Base-by-base conservation (phyloP, 768 basidiomycete species). In the Chalciporus pseudorubinellus region DNA sequence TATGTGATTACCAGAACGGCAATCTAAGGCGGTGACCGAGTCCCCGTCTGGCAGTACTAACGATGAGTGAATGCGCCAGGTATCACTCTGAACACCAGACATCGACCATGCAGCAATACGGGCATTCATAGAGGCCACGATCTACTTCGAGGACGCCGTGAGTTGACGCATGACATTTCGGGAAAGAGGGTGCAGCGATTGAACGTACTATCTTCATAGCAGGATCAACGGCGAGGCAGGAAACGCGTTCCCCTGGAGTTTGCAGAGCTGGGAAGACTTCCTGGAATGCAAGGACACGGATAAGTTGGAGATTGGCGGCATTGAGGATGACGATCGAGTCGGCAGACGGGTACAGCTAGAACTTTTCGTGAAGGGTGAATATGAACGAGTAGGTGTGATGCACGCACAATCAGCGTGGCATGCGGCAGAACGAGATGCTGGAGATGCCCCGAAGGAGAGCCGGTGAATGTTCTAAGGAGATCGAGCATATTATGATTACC, bases 31-130 rank as follows among this genome's bases (percentile, higher is more conserved):
- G 5, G 82, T 84, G 20, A 92, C 75, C 6, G 62, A 49, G 45
- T 79, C 74, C 20, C 69, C 73, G 40, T 80, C 76, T 1, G 83
- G 78, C 39, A 90, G 77, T n/a, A 78, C 60, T 5, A 93, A 76
- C 18, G 89, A 87, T 3, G 92, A 92, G 64, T 94, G 92, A 8
- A 93, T 79, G 29, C 84, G 78, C 89, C 89, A 93, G 7, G 75
- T 74, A 59, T 82, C 77, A 33, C 79, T 72, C 53, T 81, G 77
- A 14, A 78, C 75, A 34, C 79, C 84, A 20, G 87, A 88, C 41
- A 88, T 76, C n/a, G 78, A 79, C 91, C 91, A 94, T 33, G 82
- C 82, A 44, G 87, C 90, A 42, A 94, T 72, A 46, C 81, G 81
- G 39, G 76, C 73, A 58, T 78, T 79, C 66, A 83, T 80, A 53